Percentiles rank a stretch among this genome's conserved stretches.
Evolutionary conservation across 176 grass and related monocot genomes (phyloP).

Genomic region (Phyllostachys edulis): DNA sequence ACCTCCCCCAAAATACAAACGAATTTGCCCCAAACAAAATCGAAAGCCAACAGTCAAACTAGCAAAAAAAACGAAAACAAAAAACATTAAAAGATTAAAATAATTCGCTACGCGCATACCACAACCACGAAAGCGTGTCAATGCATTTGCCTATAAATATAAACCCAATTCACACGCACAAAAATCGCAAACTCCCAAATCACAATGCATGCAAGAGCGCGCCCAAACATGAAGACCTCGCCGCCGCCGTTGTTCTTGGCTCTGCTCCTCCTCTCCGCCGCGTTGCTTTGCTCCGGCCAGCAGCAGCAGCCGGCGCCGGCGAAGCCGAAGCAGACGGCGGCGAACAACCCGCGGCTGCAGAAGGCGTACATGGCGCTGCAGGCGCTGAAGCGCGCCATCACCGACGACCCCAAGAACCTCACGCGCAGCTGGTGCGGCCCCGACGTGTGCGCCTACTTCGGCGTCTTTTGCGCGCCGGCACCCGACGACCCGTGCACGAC

Average conservation of each 20-base stretch:
- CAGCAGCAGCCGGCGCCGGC: background rate
- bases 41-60: constrained; percentile 3
- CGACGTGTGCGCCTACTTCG: constrained; percentile 79
- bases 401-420: constrained; percentile 64
- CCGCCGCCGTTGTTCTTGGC: constrained; percentile 26
- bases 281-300: constrained; percentile 13
- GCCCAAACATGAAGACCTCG: background rate
- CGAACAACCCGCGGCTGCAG: constrained; percentile 60
- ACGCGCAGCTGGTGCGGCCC: constrained; percentile 63
- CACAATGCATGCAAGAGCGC: background rate
- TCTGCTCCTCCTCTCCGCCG: constrained; percentile 23
- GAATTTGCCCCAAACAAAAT: background rate
- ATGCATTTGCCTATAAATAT: constrained; percentile 18
- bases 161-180: background rate
- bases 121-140: constrained; percentile 30
- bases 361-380: constrained; percentile 75
- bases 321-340: constrained; percentile 40
- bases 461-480: constrained; percentile 71
- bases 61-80: background rate
- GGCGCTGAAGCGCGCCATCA: constrained; percentile 61
- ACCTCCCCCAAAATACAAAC: background rate
- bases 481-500: constrained; percentile 38
- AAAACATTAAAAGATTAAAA: background rate
- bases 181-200: too few species aligned
- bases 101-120: constrained; percentile 23